phyloP scores from a whole-genome alignment of 2,329 filamentous ascomycete species.

The Ophiostoma perfectum region DNA sequence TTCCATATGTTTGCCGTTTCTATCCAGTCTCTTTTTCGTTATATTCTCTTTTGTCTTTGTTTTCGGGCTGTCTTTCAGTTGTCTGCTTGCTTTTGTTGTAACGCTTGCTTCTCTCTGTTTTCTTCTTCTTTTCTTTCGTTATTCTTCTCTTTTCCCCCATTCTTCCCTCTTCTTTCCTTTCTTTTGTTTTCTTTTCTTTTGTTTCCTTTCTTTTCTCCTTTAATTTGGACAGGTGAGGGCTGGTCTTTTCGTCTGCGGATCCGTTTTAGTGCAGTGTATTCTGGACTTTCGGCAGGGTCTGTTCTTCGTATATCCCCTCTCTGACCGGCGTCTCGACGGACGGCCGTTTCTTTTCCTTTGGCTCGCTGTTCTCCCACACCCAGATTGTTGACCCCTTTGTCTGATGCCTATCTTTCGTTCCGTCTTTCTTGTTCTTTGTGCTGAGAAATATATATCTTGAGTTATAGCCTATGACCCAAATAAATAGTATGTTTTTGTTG shows the following conservation, averaged over 20 bases:
- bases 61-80: not conserved
- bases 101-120: not conserved
- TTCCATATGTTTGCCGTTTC: not conserved
- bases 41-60: not conserved
- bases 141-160: not conserved
- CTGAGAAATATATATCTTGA: too few species aligned
- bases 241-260: not conserved
- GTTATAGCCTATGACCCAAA: too few species aligned
- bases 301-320: not conserved
- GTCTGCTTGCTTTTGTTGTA: not conserved
- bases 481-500: too few species aligned
- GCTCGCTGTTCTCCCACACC: too few species aligned
- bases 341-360: too few species aligned
- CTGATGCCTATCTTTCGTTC: too few species aligned
- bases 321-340: too few species aligned
- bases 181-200: not conserved
- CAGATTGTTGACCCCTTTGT: too few species aligned
- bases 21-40: not conserved
- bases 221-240: not conserved
- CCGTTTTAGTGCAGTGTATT: not conserved
- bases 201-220: not conserved
- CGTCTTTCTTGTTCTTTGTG: too few species aligned
- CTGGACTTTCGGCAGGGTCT: not conserved
- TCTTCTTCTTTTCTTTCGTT: not conserved
- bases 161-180: not conserved